Evolutionary conservation across 78 protist genomes (phyloP), one percentile per base, ranked within the genome.

Genomic region (Dictyostelium purpureum): DNA sequence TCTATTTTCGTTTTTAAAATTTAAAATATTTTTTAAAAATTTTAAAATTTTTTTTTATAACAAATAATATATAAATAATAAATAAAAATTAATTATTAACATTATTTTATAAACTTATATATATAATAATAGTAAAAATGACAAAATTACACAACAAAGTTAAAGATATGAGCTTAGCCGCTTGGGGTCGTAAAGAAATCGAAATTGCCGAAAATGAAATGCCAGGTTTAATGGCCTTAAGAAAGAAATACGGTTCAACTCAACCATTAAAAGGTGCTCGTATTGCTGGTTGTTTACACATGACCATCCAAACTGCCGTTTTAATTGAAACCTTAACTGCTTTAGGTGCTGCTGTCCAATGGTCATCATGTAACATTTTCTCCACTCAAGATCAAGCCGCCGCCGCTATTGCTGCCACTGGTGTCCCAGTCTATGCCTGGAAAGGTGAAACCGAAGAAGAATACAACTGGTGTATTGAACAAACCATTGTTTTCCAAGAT

Each of bases 291-390:
- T 99, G 99, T 74, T 99, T 99, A 51, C 99, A 99, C 98, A 99
- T 99, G 99, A 99, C 99, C 79, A 96, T 99, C 96, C 99, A 99
- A 97, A 99, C 99, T 40, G 99, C 99, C 71, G 98, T 96, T 45
- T 95, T 98, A 66, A 98, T 98, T 93, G 99, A 98, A 95, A 99
- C 99, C 2, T 97, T 99, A 45, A 52, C 85, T 45, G 97, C 78
- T 21, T 96, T 99, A 54, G 99, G 99, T 28, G 99, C 99, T 70
- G 82, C 96, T 61, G 97, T 99, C 70, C 85, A 95, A 61, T 99
- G 99, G 99, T 94, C 96, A 80, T 97, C 99, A 38, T 99, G 99
- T 98, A 99, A 99, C 99, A 99, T 99, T 91, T 99, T 98, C 99
- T 98, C 99, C 57, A 99, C 99, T 52, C 99, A 98, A 96, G 99